Base-by-base conservation (phyloP, 345 rosid genomes). In the Crucihimalaya himalaica region DNA sequence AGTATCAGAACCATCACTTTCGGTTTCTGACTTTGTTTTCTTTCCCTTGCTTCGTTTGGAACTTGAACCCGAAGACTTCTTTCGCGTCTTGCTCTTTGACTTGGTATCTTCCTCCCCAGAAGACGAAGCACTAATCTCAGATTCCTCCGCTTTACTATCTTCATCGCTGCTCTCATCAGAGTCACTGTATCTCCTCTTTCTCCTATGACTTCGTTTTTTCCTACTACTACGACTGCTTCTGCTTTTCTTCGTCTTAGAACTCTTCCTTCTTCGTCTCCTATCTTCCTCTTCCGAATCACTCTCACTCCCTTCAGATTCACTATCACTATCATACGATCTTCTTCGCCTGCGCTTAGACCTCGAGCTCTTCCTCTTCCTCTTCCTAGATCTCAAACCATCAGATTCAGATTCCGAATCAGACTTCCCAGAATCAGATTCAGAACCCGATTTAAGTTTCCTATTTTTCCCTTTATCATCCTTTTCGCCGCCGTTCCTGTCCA, bases 241-340 rank as follows among this genome's bases (percentile, higher is more conserved):
- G 43, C 80, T 83, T 48, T 19, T 66, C 64, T 62, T 63, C 50
- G 54, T 77, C 54, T 65, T 78, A n/a, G 19, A 21, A 23, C 76
- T 81, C 53, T 78, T 84, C 81, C 71, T 83, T 15, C 79, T 83
- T 21, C 83, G 39, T 14, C 66, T 85, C 59, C 83, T 46, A 69
- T 81, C 84, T 46, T 67, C 74, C 20, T 78, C 74, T 14, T 77
- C 89, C 0, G 86, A 80, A 25, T 80, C 81, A 43, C 82, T 82
- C 50, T 78, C 89, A 32, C 81, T 82, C 63, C 45, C 89, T 61
- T 72, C 86, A 0, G 87, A 78, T 48, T 82, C 89, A 39, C 80
- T 83, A 34, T 63, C 85, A 20, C 71, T 71, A 37, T 68, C 79
- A 43, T 73, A 66, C 2, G 80, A 74, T 16, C 62, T 66, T 46